A percentile compares a stretch with the other conserved stretches of the same genome.
phyloP scores from a whole-genome alignment of 331 rosid species.

The Arachis monticola region DNA sequence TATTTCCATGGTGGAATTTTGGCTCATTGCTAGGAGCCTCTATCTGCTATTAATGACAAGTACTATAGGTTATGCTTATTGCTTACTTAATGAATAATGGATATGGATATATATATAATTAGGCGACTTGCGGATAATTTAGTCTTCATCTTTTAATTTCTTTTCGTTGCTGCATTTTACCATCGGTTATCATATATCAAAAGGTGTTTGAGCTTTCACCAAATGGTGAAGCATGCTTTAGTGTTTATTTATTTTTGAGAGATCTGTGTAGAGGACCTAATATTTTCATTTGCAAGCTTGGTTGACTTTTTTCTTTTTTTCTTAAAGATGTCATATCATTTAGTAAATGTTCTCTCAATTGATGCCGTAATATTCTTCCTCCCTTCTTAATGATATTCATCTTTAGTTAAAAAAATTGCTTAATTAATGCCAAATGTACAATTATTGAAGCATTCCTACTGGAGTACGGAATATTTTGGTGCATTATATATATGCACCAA shows the following conservation, averaged over 20 bases:
- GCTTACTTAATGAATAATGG: neutral
- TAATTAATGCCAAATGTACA: neutral
- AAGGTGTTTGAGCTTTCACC: conserved; percentile 29
- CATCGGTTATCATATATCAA: neutral
- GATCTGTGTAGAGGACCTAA: neutral
- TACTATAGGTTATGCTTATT: neutral
- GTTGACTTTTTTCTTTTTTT: neutral
- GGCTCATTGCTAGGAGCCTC: too few species aligned
- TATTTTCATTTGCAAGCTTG: neutral
- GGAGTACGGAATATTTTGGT: neutral
- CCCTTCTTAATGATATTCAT: too few species aligned
- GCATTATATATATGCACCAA: conserved; percentile 5
- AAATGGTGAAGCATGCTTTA: conserved; percentile 3
- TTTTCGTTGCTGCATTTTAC: neutral
- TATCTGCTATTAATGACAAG: too few species aligned
- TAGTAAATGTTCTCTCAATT: conserved; percentile 4
- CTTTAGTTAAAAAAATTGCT: too few species aligned
- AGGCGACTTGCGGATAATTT: conserved; percentile 16
- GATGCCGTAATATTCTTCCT: too few species aligned
- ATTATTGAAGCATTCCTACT: neutral
- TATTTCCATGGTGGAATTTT: too few species aligned
- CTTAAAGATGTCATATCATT: conserved; percentile 9
- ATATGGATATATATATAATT: neutral
- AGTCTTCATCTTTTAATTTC: neutral
- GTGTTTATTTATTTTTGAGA: conserved; percentile 11